These are phyloP conservation scores for Aphanomyces stellatus DNA, from an alignment of 352 stramenopile genomes.

Conservation along the genomic window DNA sequence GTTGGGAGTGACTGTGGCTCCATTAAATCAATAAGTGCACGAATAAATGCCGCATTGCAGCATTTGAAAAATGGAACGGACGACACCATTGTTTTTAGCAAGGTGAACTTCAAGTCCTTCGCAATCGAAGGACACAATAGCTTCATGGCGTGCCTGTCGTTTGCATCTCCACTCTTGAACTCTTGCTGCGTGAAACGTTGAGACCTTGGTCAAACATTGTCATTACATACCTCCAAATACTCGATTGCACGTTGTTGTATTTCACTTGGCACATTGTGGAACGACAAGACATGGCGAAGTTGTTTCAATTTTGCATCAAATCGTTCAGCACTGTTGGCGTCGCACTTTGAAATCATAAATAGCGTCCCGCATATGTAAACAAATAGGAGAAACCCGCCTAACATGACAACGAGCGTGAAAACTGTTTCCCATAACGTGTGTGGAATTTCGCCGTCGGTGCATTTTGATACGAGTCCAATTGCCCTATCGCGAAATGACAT, in stretches of 20 bases:
- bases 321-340: neutral
- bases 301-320: slow-evolving; percentile 15
- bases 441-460: slow-evolving; percentile 5
- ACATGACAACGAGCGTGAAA: slow-evolving; percentile 46
- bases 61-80: slow-evolving; percentile 14
- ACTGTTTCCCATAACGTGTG: slow-evolving; percentile 37
- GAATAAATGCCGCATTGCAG: neutral
- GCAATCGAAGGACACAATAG: slow-evolving; percentile 7
- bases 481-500: no score
- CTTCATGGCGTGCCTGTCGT: slow-evolving; percentile 16
- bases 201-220: neutral
- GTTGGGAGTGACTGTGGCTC: slow-evolving; percentile 8
- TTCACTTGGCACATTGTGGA: neutral
- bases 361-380: slow-evolving; percentile 64
- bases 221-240: slow-evolving; percentile 7
- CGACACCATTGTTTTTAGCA: slow-evolving; percentile 1
- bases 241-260: slow-evolving; percentile 17
- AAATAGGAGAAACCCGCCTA: slow-evolving; percentile 57
- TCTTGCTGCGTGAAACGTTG: neutral
- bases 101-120: slow-evolving; percentile 9
- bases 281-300: slow-evolving; percentile 12
- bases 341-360: slow-evolving; percentile 53
- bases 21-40: slow-evolving; percentile 11
- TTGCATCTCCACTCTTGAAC: slow-evolving; percentile 8
- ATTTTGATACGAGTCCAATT: slow-evolving; percentile 5